A percentile compares a stretch with the other conserved stretches of the same genome.
Evolutionary conservation across 257 asterid genomes (phyloP).

Genomic region (Primulina tabacum): DNA sequence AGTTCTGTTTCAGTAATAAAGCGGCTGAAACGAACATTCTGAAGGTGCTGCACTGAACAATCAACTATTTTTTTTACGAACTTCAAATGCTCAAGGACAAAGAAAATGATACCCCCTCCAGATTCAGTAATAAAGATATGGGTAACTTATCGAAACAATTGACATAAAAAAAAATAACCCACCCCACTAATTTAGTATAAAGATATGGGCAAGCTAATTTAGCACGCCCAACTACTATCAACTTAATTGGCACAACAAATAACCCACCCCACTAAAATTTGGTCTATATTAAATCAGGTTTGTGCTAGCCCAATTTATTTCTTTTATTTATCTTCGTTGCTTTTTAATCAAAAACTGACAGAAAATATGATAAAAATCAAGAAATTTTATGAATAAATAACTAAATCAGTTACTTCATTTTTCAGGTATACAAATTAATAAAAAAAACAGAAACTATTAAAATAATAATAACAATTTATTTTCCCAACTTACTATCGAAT

Average conservation of each 20-base stretch:
- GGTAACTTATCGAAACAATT: background rate
- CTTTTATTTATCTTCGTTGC: background rate
- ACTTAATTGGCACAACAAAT: background rate
- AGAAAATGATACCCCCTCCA: background rate
- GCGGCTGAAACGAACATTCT: background rate
- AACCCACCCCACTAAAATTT: background rate
- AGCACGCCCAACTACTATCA: background rate
- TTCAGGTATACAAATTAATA: background rate
- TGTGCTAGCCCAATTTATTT: background rate
- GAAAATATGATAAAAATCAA: background rate
- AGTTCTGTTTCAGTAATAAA: slow-evolving; percentile 13
- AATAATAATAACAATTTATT: too few species aligned
- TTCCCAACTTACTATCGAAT: background rate
- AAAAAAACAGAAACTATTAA: background rate
- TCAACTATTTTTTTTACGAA: slow-evolving; percentile 16
- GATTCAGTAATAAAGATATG: background rate
- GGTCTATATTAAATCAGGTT: background rate
- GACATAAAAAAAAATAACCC: background rate
- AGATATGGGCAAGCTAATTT: background rate
- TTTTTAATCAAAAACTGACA: too few species aligned
- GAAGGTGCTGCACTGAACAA: slow-evolving; percentile 23
- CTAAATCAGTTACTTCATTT: background rate
- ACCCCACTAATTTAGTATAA: background rate
- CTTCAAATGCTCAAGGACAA: slow-evolving; percentile 7
- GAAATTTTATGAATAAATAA: too few species aligned